Conservation (phyloP, 2,329 filamentous ascomycete genomes). For the Phaeosphaeria sp. region DNA sequence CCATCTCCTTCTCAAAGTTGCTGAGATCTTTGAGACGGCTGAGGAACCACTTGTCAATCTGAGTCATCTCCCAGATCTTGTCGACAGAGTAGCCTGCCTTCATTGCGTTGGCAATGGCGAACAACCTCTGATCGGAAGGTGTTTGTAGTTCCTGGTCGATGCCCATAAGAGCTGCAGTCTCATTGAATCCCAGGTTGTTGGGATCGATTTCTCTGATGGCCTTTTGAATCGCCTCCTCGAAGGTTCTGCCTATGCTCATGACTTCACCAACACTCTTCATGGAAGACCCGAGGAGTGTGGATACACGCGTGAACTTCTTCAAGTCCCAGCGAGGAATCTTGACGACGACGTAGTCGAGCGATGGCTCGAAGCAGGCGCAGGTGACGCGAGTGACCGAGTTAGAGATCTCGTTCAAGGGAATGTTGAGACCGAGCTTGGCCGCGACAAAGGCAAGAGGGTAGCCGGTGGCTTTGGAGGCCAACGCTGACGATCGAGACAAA, state of each 20-base stretch:
- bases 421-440: slow-evolving; percentile 92
- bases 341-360: slow-evolving; percentile 95
- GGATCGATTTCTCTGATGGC: slow-evolving; percentile 95
- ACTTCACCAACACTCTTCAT: slow-evolving; percentile 99
- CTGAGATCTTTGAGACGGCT: slow-evolving; percentile 88
- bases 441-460: slow-evolving; percentile 97
- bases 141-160: slow-evolving; percentile 97
- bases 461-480: slow-evolving; percentile 96
- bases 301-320: slow-evolving; percentile 98
- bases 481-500: slow-evolving; percentile 90
- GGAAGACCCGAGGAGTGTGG: slow-evolving; percentile 91
- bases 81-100: slow-evolving; percentile 90
- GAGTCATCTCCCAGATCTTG: slow-evolving; percentile 97
- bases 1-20: slow-evolving; percentile 84
- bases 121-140: slow-evolving; percentile 94
- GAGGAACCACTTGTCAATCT: slow-evolving; percentile 99
- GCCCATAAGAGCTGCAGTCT: slow-evolving; percentile 84
- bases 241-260: slow-evolving; percentile 96
- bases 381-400: slow-evolving; percentile 97
- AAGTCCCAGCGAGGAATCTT: slow-evolving; percentile 99
- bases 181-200: slow-evolving; percentile 93
- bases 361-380: slow-evolving; percentile 97
- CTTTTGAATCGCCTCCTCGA: slow-evolving; percentile 98
- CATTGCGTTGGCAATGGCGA: slow-evolving; percentile 98
- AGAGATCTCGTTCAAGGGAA: slow-evolving; percentile 93